Base-by-base conservation (phyloP, 1,284 basidiomycete genomes). In the Chiua sp. region DNA sequence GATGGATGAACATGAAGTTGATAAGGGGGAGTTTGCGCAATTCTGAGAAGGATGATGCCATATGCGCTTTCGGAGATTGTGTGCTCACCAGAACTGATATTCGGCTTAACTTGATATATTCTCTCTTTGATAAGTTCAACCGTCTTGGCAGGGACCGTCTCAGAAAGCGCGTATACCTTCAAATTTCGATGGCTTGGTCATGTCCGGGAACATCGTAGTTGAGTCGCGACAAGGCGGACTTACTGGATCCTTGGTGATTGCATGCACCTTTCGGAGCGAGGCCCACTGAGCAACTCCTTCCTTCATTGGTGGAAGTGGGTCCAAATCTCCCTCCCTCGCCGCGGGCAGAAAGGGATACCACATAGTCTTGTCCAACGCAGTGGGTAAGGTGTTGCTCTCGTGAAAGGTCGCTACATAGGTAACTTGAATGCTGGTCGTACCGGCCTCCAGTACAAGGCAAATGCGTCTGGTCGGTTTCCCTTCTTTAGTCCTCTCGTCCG, bases 361-460 rank as follows among this genome's bases (percentile, higher is more conserved):
- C 44, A 47, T 33, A 2, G 15, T 18, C 53, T 55, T 33, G 12
- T 55, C 47, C 44, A 55, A n/a, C 3, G n/a, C 11, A 18, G 33
- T 13, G 30, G 53, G 53, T 11, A 55, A 18, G 10, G 13, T 35
- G 32, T 15, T 47, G 53, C 53, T 55, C 22, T 55, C 22, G 32
- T 55, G n/a, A 22, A 55, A 55, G 32, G 46, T 55, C 10, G 46
- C 53, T 16, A 55, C 13, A 37, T 55, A 55, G 32, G 53, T 55
- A 12, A 55, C 53, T 11, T 23, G n/a, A 30, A 55, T 33, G 26
- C n/a, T 26, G 32, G 39, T 23, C 32, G 16, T 8, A 13, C 47
- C 47, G 7, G 44, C 12, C 20, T 47, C 22, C 18, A 47, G 33
- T n/a, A 55, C 53, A 20, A 55, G 16, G 32, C 53, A 55, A n/a